Conservation (phyloP, 495 filamentous ascomycete species). For the Penicillium lividum region DNA sequence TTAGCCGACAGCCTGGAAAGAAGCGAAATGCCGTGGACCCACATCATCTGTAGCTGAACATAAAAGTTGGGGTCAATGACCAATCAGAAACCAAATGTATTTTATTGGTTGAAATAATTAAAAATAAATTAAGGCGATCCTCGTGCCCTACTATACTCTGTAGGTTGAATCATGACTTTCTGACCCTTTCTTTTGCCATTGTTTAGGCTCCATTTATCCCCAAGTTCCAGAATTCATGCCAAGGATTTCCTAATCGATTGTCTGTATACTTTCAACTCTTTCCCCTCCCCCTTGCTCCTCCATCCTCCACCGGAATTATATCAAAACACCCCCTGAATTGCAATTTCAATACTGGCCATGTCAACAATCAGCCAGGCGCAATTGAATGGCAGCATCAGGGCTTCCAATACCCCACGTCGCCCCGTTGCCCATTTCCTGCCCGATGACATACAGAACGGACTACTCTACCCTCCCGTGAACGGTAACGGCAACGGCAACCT, state of each 20-base stretch:
- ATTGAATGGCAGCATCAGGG: slow-evolving; percentile 19
- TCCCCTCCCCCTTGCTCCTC: neutral
- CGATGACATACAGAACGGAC: slow-evolving; percentile 15
- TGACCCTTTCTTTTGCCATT: neutral
- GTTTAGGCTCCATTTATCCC: slow-evolving; percentile 5
- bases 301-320: neutral
- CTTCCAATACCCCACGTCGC: slow-evolving; percentile 11
- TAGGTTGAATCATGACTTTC: slow-evolving; percentile 12
- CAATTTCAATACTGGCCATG: slow-evolving; percentile 13
- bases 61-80: slow-evolving; percentile 10
- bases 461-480: slow-evolving; percentile 3
- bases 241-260: neutral
- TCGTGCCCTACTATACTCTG: slow-evolving; percentile 14
- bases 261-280: neutral
- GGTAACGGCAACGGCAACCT: slow-evolving; percentile 18
- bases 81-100: slow-evolving; percentile 5
- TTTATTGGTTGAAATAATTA: slow-evolving; percentile 10
- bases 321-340: slow-evolving; percentile 13
- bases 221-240: slow-evolving; percentile 1
- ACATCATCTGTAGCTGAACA: neutral
- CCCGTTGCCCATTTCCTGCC: slow-evolving; percentile 29
- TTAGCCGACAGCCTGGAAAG: neutral
- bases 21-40: too few species aligned
- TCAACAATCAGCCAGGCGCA: slow-evolving; percentile 12
- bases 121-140: too few species aligned